Conservation (phyloP, 371 early-diverging fungal species). For the Zopfochytrium polystomum region DNA sequence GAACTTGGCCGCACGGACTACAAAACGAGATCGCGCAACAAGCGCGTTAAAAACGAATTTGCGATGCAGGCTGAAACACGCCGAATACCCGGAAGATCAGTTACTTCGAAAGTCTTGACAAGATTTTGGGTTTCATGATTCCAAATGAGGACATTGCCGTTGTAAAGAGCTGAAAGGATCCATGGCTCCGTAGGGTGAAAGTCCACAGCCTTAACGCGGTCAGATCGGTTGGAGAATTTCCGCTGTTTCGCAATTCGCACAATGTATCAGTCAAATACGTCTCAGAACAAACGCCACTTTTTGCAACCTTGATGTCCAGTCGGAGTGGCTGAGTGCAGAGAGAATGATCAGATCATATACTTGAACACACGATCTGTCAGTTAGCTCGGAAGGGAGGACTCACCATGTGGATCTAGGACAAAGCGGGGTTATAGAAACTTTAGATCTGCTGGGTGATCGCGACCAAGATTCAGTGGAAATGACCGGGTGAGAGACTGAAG, state of each 20-base stretch:
- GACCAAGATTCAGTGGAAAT: too few relatives aligned
- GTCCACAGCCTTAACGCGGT: conserved; percentile 97
- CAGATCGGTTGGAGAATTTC: conserved; percentile 74
- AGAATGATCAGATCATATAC: too few relatives aligned
- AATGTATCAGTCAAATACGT: not conserved
- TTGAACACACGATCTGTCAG: too few relatives aligned
- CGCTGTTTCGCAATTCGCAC: conserved; percentile 29
- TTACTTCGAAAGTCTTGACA: conserved; percentile 95
- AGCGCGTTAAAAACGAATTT: not conserved
- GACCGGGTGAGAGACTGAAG: too few relatives aligned
- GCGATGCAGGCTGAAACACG: conserved; percentile 1
- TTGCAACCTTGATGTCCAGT: conserved; percentile 40
- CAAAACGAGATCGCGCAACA: not conserved
- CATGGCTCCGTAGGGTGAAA: conserved; percentile 99
- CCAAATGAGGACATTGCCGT: conserved; percentile 96
- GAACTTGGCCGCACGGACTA: conserved; percentile 93
- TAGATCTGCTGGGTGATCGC: too few relatives aligned
- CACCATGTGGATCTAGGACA: too few relatives aligned
- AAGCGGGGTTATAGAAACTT: too few relatives aligned
- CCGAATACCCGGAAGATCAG: conserved; percentile 44
- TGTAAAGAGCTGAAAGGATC: conserved; percentile 95
- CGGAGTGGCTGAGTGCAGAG: conserved; percentile 35
- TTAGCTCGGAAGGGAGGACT: too few relatives aligned
- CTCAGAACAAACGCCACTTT: not conserved
- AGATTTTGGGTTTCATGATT: conserved; percentile 97